Base-by-base conservation (phyloP, 768 basidiomycete species). In the Tubosaeta sp. region DNA sequence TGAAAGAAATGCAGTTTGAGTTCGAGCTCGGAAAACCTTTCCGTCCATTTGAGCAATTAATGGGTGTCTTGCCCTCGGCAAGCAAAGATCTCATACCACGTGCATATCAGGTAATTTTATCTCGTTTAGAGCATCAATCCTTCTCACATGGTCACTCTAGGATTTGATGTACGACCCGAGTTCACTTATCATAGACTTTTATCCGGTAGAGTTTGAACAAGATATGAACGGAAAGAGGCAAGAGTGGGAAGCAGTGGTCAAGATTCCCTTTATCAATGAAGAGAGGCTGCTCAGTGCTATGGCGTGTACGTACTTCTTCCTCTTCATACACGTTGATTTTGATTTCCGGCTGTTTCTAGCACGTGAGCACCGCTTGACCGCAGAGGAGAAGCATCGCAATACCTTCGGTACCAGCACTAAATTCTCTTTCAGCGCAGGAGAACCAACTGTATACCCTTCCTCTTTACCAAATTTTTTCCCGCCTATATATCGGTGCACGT, bases 191-290 rank as follows among this genome's bases (percentile, higher is more conserved):
- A 66, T 91, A 43, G 91, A 95, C 63, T 98, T 98, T 73, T 99
- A 99, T 66, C 96, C 96, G 3, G 57, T 75, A 14, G 85, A 93
- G 46, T 98, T 98, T 58, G 93, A 91, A 57, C 83, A 81, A 57
- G 96, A 99, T 71, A 70, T 96, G 64, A 98, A 99, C 59, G 96
- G 96, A 29, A 99, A 99, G 79, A 98, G 94, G 67, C 86, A 88
- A 59, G 95, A 97, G 22, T 99, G 96, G 96, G 96, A 99, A 68
- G 95, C 96, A 0, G 82, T 98, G 45, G 93, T 99, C 48, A 98
- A 98, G 73, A 97, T 99, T 58, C 96, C 96, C 0, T 99, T 99
- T 69, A 97, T 99, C 53, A 85, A 96, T 41, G 83, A 94, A 66
- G 59, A 71, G 11, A 76, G 91, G 46, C 66, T 99, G 19, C 71